Evolutionary conservation across 1,284 basidiomycete species (phyloP).

Genomic region (Cutaneotrichosporon sp.): DNA sequence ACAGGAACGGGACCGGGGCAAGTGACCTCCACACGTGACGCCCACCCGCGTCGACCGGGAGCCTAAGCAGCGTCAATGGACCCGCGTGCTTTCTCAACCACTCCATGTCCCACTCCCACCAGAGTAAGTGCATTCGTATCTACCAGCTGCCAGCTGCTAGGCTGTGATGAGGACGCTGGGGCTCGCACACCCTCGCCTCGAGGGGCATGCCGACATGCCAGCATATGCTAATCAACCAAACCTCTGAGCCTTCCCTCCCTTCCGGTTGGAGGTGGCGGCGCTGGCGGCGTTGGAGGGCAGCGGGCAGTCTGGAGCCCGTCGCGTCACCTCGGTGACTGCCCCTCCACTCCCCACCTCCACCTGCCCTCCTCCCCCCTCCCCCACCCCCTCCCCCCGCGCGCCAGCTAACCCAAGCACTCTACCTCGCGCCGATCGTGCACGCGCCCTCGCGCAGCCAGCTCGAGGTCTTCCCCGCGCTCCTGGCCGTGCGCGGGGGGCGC

Average conservation of each 20-base stretch:
- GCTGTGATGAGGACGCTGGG: slow-evolving; percentile 22
- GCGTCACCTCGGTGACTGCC: no score
- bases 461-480: slow-evolving; percentile 62
- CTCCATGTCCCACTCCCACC: background rate
- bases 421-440: slow-evolving; percentile 66
- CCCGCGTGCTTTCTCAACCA: background rate
- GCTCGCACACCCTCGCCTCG: slow-evolving; percentile 5
- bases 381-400: background rate
- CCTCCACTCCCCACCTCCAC: background rate
- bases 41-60: background rate
- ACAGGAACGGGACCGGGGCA: no score
- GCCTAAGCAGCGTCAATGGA: no score
- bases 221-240: slow-evolving; percentile 20
- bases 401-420: background rate
- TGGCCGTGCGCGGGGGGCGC: slow-evolving; percentile 65
- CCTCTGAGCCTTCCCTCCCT: slow-evolving; percentile 11
- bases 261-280: no score
- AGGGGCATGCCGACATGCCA: slow-evolving; percentile 14
- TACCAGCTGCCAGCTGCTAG: background rate
- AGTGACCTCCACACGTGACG: background rate
- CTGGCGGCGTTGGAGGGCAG: no score
- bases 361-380: background rate
- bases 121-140: background rate
- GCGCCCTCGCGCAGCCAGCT: slow-evolving; percentile 62
- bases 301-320: no score